Conservation (phyloP, 768 basidiomycete genomes). For the Psilocybe cyanescens region DNA sequence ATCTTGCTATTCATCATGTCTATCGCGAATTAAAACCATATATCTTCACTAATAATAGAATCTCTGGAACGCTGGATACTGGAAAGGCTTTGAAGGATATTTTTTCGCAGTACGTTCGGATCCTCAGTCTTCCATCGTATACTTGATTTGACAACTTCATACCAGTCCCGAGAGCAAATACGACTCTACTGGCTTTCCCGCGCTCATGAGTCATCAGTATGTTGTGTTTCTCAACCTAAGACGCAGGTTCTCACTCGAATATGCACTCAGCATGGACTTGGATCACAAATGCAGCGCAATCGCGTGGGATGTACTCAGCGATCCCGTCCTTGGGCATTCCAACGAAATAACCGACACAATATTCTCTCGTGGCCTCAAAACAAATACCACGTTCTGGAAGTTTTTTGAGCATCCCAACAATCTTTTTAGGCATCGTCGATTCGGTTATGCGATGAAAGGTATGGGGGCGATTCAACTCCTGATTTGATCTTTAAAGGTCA, state of each 20-base stretch:
- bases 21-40: slow-evolving; percentile 39
- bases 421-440: slow-evolving; percentile 24
- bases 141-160: neutral
- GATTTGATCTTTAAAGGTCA: slow-evolving; percentile 23
- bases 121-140: neutral
- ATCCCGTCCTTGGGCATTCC: slow-evolving; percentile 24
- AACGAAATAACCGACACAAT: slow-evolving; percentile 27
- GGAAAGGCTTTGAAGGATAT: slow-evolving; percentile 31
- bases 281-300: slow-evolving; percentile 4
- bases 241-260: neutral
- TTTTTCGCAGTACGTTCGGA: slow-evolving; percentile 25
- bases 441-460: slow-evolving; percentile 36
- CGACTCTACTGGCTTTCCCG: neutral
- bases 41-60: slow-evolving; percentile 42
- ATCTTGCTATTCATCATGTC: slow-evolving; percentile 41
- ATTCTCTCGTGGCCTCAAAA: slow-evolving; percentile 28
- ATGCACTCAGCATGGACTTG: neutral
- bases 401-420: slow-evolving; percentile 27
- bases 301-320: slow-evolving; percentile 33
- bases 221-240: neutral
- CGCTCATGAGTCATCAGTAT: slow-evolving; percentile 4
- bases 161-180: slow-evolving; percentile 27
- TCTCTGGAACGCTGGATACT: slow-evolving; percentile 39
- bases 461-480: slow-evolving; percentile 24
- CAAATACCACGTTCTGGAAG: slow-evolving; percentile 27